Evolutionary conservation across 441 rosid species (phyloP), one percentile per base, ranked within the genome.

Genomic region (Metrosideros polymorpha): DNA sequence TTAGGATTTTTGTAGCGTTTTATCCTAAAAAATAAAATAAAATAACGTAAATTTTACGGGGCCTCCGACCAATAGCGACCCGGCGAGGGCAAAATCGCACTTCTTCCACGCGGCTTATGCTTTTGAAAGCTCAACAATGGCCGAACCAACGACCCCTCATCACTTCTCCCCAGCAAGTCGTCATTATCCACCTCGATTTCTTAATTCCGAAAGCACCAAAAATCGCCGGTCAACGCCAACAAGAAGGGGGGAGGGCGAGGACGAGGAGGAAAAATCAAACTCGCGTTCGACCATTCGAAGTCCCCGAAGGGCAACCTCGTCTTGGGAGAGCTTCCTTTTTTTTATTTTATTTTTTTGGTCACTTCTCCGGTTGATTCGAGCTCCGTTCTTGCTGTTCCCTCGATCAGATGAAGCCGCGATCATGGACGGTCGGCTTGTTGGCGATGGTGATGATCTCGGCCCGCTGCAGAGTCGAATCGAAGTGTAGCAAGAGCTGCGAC

Each of bases 401-500:
- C 79, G 47, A 71, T 39, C 79, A 39, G 35, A 82, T 85, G 85
- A 25, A 10, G 35, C 76, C 71, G 85, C 57, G 54, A 47, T 71
- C 77, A 10, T 51, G 75, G 85, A 12, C 42, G 56, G 6, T 59
- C 35, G 66, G 71, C 86, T 29, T 43, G 51, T 12, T 66, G 71
- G 66, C 86, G 83, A 12, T 83, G 45, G 79, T 82, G 61, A 76
- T 59, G 82, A 30, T 63, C 24, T 50, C 52, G 85, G 51, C 30
- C 59, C 4, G 71, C 84, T 35, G 56, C 85, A n/a, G 89, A 50
- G 91, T 87, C 12, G 89, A 89, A 84, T 91, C 98, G 8, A 89
- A 84, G 51, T 97, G 99, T 91, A 57, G 18, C 85, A n/a, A 3
- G 39, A 87, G 88, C 53, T 94, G 97, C 86, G 91, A 86, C 82